Evolutionary conservation across 1,284 basidiomycete species (phyloP).

Genomic region (Lentinula novae-zelandiae): DNA sequence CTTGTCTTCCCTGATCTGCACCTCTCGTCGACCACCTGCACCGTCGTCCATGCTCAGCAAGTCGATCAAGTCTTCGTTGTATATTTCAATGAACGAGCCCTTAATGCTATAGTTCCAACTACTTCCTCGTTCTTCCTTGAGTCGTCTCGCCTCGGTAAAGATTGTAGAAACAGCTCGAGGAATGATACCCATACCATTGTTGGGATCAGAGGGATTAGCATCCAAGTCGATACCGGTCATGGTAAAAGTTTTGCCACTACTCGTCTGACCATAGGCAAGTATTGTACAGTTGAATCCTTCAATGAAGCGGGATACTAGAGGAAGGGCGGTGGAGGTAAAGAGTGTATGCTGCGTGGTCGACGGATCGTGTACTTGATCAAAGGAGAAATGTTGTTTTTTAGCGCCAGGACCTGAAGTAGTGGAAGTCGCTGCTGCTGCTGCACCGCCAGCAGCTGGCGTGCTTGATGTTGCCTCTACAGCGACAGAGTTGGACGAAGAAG

Average conservation of each 20-base stretch:
- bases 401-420: conserved; percentile 51
- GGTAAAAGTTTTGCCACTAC: conserved; percentile 95
- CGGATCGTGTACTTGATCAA: conserved; percentile 91
- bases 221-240: conserved; percentile 93
- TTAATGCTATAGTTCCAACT: conserved; percentile 75
- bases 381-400: conserved; percentile 87
- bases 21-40: conserved; percentile 67
- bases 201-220: conserved; percentile 70
- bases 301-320: conserved; percentile 86
- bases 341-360: conserved; percentile 81
- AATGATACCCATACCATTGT: conserved; percentile 88
- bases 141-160: conserved; percentile 74
- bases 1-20: conserved; percentile 96
- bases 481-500: conserved; percentile 65
- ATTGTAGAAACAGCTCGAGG: conserved; percentile 93
- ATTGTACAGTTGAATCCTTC: conserved; percentile 98
- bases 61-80: conserved; percentile 97
- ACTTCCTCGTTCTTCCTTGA: conserved; percentile 71
- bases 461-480: conserved; percentile 66
- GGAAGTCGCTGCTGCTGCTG: conserved; percentile 39
- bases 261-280: conserved; percentile 97
- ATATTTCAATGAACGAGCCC: conserved; percentile 93
- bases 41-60: conserved; percentile 72
- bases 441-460: conserved; percentile 37
- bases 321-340: conserved; percentile 80